phyloP scores from a whole-genome alignment of 257 asterid species.

The Solanum pimpinellifolium region DNA sequence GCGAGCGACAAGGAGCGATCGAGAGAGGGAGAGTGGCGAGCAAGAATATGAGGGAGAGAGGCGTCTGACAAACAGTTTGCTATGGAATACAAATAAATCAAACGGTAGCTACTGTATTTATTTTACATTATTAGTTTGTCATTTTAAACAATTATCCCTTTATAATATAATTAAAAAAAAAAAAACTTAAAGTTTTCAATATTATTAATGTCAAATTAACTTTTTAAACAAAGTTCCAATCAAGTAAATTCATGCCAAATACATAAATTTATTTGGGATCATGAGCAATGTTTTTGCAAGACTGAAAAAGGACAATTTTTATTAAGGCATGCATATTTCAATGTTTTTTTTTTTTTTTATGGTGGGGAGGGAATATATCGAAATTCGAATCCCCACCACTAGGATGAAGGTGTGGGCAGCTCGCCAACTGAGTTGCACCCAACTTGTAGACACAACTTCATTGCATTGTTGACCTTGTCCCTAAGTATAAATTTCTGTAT shows the following conservation, averaged over 20 bases:
- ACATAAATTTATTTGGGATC: neutral
- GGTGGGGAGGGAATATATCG: neutral
- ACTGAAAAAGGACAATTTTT: neutral
- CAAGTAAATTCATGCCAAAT: neutral
- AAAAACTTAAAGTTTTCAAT: neutral
- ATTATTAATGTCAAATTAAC: neutral
- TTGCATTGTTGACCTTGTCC: conserved; percentile 23
- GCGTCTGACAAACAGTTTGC: too few species aligned
- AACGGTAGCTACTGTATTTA: too few species aligned
- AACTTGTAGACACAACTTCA: neutral
- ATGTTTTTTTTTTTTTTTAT: neutral
- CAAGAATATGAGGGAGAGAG: too few species aligned
- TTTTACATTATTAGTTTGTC: too few species aligned
- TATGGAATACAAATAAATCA: too few species aligned
- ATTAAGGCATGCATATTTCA: neutral
- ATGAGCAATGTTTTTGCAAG: neutral
- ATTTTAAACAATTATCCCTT: too few species aligned
- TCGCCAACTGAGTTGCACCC: neutral
- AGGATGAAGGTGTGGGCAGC: neutral
- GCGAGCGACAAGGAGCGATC: too few species aligned
- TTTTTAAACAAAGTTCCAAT: neutral
- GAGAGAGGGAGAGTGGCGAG: too few species aligned
- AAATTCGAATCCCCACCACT: neutral
- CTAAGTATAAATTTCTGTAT: conserved; percentile 52
- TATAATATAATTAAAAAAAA: neutral